A percentile compares a stretch with the other conserved stretches of the same genome.
phyloP scores from a whole-genome alignment of 768 basidiomycete genomes.

The Mycena maculata region DNA sequence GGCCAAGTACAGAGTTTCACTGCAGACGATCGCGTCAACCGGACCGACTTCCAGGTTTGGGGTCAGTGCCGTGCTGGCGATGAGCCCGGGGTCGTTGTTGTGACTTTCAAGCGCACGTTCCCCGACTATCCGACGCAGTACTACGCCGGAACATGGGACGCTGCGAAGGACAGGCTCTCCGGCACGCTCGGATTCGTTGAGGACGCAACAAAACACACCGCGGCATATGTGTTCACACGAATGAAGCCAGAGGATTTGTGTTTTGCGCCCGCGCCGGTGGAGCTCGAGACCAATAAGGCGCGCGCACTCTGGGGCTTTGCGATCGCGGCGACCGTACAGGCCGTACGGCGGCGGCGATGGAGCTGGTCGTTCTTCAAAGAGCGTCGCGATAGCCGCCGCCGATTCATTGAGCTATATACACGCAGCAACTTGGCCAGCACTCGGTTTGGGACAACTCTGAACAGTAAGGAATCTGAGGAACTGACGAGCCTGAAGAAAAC shows the following conservation, averaged over 20 bases:
- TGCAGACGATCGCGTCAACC: slow-evolving; percentile 21
- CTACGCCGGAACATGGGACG: slow-evolving; percentile 20
- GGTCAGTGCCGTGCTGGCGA: slow-evolving; percentile 20
- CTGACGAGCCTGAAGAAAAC: slow-evolving; percentile 29
- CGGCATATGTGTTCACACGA: slow-evolving; percentile 40
- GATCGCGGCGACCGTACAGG: slow-evolving; percentile 34
- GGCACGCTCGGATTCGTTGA: slow-evolving; percentile 11
- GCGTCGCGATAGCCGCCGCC: slow-evolving; percentile 38
- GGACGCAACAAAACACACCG: not conserved
- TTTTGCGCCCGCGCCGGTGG: slow-evolving; percentile 39
- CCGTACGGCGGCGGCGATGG: slow-evolving; percentile 39
- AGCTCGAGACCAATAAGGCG: slow-evolving; percentile 36
- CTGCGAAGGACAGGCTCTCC: slow-evolving; percentile 12
- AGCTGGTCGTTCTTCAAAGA: slow-evolving; percentile 46
- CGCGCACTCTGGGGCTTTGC: slow-evolving; percentile 47
- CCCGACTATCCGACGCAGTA: slow-evolving; percentile 9
- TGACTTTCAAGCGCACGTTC: slow-evolving; percentile 27
- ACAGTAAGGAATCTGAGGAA: slow-evolving; percentile 31
- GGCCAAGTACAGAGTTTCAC: slow-evolving; percentile 23
- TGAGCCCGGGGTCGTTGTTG: not conserved
- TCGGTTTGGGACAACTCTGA: slow-evolving; percentile 35
- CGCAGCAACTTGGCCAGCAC: slow-evolving; percentile 17
- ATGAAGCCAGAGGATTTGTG: slow-evolving; percentile 37
- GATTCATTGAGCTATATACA: slow-evolving; percentile 40
- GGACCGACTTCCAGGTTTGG: slow-evolving; percentile 14